A percentile compares a stretch with the other conserved stretches of the same genome.
Evolutionary conservation across 352 stramenopile species (phyloP).

Genomic region (Plasmopara viticola): DNA sequence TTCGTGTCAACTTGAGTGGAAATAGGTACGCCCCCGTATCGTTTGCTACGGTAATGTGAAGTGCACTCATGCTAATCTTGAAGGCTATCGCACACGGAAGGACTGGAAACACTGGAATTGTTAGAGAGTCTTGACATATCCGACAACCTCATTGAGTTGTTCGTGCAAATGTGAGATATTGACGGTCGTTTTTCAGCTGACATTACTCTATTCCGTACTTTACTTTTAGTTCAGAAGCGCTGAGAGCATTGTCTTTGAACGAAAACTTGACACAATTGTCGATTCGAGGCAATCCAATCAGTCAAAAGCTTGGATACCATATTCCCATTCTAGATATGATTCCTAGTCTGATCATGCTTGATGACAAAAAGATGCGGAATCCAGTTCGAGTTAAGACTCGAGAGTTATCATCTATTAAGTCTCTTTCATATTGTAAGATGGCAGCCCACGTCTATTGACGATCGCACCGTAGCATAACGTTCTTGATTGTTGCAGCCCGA

Average conservation of each 20-base stretch:
- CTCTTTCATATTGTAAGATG: conserved; percentile 65
- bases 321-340: conserved; percentile 71
- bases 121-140: conserved; percentile 66
- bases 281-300: conserved; percentile 62
- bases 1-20: conserved; percentile 60
- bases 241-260: conserved; percentile 60
- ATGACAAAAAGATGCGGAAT: conserved; percentile 69
- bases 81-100: conserved; percentile 52
- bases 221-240: conserved; percentile 39
- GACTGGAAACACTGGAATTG: conserved; percentile 53
- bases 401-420: conserved; percentile 36
- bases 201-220: too few relatives aligned
- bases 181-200: neutral
- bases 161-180: conserved; percentile 10
- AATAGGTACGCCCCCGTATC: conserved; percentile 37
- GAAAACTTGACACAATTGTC: conserved; percentile 60
- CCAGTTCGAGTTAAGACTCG: conserved; percentile 35
- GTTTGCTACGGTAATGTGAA: neutral
- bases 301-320: conserved; percentile 51
- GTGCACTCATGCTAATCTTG: neutral
- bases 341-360: conserved; percentile 61
- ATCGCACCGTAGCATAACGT: neutral
- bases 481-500: conserved; percentile 28
- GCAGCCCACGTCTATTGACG: neutral
- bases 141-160: conserved; percentile 75